Conservation (phyloP, 1,284 basidiomycete genomes). For the Schizopora paradoxa region DNA sequence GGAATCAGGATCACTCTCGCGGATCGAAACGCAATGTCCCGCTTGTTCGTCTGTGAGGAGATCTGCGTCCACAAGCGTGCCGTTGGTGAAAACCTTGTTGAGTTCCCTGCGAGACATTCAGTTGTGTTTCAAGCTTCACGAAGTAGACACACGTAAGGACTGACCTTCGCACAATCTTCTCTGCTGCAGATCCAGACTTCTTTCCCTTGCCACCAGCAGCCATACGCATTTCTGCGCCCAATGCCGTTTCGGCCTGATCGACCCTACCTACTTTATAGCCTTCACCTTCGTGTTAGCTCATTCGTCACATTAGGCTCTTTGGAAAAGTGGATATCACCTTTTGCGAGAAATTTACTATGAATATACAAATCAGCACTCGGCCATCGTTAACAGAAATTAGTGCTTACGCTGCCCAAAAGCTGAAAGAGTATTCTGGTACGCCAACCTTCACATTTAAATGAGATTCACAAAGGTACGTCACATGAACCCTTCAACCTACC, state of each 20-base stretch:
- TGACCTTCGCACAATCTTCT: constrained; percentile 78
- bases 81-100: constrained; percentile 94
- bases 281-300: constrained; percentile 27
- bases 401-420: constrained; percentile 84
- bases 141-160: neutral
- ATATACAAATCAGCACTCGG: constrained; percentile 1
- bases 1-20: constrained; percentile 50
- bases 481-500: constrained; percentile 43
- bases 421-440: constrained; percentile 92
- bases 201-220: constrained; percentile 63
- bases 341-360: constrained; percentile 70
- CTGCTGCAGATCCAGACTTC: constrained; percentile 44
- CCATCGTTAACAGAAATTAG: constrained; percentile 6
- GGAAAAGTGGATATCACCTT: constrained; percentile 42
- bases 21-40: constrained; percentile 91
- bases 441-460: constrained; percentile 61
- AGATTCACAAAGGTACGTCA: neutral
- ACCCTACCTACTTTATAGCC: constrained; percentile 97
- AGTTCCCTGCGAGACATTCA: constrained; percentile 63
- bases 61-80: constrained; percentile 90
- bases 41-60: constrained; percentile 92
- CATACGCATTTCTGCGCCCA: constrained; percentile 77
- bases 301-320: constrained; percentile 8
- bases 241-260: constrained; percentile 93
- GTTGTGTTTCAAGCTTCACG: constrained; percentile 15